Evolutionary conservation across 2,329 filamentous ascomycete species (phyloP).

Genomic region (Apiospora marii): DNA sequence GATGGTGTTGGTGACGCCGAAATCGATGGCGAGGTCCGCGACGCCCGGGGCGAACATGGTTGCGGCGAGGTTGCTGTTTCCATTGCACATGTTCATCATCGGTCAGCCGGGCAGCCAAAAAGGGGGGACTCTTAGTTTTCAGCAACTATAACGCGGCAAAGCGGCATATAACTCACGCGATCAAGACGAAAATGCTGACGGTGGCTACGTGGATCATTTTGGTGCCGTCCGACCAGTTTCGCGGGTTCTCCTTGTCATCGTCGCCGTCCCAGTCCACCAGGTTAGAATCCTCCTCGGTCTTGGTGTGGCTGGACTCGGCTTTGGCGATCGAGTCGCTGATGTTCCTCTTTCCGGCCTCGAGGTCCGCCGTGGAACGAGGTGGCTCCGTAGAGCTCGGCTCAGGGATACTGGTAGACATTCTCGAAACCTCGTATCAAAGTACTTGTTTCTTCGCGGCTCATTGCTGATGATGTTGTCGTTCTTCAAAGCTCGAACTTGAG

Average conservation of each 20-base stretch:
- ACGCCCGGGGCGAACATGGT: constrained; percentile 29
- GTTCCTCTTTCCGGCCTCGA: background rate
- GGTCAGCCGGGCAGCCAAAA: background rate
- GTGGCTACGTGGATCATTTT: constrained; percentile 56
- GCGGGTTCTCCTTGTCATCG: constrained; percentile 58
- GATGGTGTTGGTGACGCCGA: constrained; percentile 22
- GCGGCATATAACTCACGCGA: constrained; percentile 24
- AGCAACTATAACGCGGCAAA: background rate
- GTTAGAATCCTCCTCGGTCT: constrained; percentile 48
- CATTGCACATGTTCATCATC: background rate
- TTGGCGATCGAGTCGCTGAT: background rate
- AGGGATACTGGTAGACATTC: background rate
- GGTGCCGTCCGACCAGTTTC: constrained; percentile 57
- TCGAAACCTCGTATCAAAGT: background rate
- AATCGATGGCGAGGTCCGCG: constrained; percentile 22
- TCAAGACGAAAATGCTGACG: constrained; percentile 57
- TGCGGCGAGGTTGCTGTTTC: constrained; percentile 25
- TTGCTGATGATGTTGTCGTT: too few species aligned
- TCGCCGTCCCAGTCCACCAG: constrained; percentile 62
- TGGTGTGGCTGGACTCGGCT: background rate
- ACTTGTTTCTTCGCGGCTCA: too few species aligned
- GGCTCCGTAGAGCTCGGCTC: constrained; percentile 1
- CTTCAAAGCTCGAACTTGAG: background rate
- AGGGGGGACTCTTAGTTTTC: too few species aligned
- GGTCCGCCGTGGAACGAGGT: background rate